Evolutionary conservation across 768 basidiomycete genomes (phyloP), one percentile per base, ranked within the genome.

Genomic region (Chalciporus sphaerocephalus): DNA sequence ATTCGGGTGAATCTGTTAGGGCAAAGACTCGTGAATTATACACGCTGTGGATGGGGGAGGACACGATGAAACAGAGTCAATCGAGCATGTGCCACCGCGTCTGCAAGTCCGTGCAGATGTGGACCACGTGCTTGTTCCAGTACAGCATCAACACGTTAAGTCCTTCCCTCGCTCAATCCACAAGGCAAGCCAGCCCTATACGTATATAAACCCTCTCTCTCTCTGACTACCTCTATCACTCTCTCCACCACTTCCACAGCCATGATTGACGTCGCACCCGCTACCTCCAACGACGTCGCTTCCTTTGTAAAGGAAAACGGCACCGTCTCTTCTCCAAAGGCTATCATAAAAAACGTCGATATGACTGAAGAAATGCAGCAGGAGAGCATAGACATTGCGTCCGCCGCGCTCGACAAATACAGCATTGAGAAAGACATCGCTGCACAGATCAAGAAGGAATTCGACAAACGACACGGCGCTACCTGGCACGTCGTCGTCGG

Each of bases 401-500:
- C 80, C 15, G 75, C 81, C 18, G 90, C 93, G 2, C 78, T 97
- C 66, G 87, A 93, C 58, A 88, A 91, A 67, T 91, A 83, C 73
- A 85, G 79, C 68, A 87, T 96, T 73, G 95, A 98, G 76, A 97
- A 96, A 71, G 95, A 98, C 68, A 92, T 97, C 63, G 95, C 95
- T 13, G 92, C 94, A 33, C 85, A 89, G 68, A 89, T 97, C 80
- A 98, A 98, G 80, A 93, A 93, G 70, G 92, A 96, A 73, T 92
- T 94, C 65, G 95, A 98, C 76, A 77, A 83, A 70, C 75, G 86
- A 68, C 85, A 92, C 57, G 91, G 92, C 20, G 83, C 90, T 46
- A 96, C 94, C 57, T 98, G 95, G 95, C 95, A 98, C 66, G 92
- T 93, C 66, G 93, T 98, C 54, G 95, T 95, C 40, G 95, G 95